Percentiles rank a stretch among this genome's conserved stretches.
Evolutionary conservation across 2,329 filamentous ascomycete genomes (phyloP).

Genomic region (Pseudogymnoascus sp.): DNA sequence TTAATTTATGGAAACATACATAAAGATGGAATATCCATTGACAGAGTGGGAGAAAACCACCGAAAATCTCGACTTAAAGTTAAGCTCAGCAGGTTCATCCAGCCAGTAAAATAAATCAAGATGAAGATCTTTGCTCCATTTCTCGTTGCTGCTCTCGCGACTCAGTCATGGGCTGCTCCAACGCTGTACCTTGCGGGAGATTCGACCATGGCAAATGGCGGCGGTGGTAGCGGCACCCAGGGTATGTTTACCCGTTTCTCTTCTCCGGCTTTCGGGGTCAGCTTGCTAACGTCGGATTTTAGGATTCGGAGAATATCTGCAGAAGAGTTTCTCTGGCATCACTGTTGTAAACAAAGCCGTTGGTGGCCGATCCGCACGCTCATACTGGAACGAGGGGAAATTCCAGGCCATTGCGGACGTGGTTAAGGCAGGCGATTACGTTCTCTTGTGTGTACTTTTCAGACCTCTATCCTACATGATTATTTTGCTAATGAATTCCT

Average conservation of each 20-base stretch:
- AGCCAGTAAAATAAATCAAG: background rate
- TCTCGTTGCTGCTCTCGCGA: constrained; percentile 19
- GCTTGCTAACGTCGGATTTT: constrained; percentile 17
- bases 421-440: constrained; percentile 48
- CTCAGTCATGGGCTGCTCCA: constrained; percentile 18
- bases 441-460: constrained; percentile 40
- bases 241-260: constrained; percentile 25
- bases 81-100: background rate
- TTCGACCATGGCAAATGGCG: constrained; percentile 49
- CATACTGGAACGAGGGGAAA: constrained; percentile 56
- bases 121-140: constrained; percentile 17
- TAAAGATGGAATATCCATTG: background rate
- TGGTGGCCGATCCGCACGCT: constrained; percentile 57
- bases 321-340: constrained; percentile 39
- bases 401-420: constrained; percentile 48
- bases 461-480: constrained; percentile 25
- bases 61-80: background rate
- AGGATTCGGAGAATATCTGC: constrained; percentile 57
- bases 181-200: constrained; percentile 52
- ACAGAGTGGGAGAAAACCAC: background rate
- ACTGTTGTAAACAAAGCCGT: constrained; percentile 56
- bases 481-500: constrained; percentile 48
- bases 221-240: constrained; percentile 35
- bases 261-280: constrained; percentile 8
- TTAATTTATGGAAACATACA: background rate